Conservation (phyloP, 2,329 filamentous ascomycete genomes). For the Aspergillus thermomutatus region DNA sequence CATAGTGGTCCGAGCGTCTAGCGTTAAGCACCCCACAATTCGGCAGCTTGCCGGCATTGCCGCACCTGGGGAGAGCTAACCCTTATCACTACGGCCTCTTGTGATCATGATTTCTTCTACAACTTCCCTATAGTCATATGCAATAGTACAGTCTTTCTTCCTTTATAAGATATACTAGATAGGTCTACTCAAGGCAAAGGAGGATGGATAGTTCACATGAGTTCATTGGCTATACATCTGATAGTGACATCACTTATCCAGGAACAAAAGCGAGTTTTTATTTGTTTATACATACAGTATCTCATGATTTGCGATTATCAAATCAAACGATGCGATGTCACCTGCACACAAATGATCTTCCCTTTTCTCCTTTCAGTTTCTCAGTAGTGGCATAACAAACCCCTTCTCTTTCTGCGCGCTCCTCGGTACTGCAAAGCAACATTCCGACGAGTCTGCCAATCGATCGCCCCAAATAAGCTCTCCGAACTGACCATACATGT, state of each 20-base stretch:
- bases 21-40: background rate
- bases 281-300: background rate
- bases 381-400: background rate
- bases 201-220: background rate
- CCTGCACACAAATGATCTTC: background rate
- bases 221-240: background rate
- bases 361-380: background rate
- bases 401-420: background rate
- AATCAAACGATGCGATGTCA: background rate
- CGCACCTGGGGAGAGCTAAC: background rate
- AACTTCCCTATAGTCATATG: background rate
- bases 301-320: background rate
- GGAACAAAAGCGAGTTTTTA: background rate
- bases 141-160: background rate
- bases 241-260: background rate
- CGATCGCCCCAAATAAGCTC: background rate
- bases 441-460: background rate
- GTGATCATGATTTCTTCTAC: background rate
- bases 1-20: background rate
- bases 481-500: too few species aligned
- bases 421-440: background rate
- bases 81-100: background rate
- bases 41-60: background rate
- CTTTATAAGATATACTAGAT: background rate
- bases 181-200: background rate